Conservation (phyloP, 305 asterid genomes). For the Euphrasia arctica region DNA sequence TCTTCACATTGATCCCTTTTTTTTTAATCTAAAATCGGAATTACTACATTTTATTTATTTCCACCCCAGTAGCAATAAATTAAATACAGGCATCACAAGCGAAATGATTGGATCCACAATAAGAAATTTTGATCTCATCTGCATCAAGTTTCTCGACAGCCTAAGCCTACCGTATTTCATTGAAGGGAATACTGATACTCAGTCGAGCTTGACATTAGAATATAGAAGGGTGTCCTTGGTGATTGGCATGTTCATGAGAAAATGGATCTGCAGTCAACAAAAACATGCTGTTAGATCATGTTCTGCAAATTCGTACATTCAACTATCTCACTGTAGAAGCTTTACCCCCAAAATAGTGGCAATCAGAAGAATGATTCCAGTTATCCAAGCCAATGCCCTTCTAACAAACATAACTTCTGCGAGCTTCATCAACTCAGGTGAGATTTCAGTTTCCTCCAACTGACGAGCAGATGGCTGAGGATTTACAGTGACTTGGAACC, state of each 20-base stretch:
- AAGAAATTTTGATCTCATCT: constrained; percentile 23
- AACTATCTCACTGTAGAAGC: not conserved
- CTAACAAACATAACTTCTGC: constrained; percentile 66
- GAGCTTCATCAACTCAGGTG: constrained; percentile 29
- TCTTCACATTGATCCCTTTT: not conserved
- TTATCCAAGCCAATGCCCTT: constrained; percentile 79
- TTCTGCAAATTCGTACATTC: not conserved
- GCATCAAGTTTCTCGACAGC: constrained; percentile 19
- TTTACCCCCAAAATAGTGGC: constrained; percentile 90
- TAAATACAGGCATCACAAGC: constrained; percentile 25
- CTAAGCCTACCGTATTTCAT: constrained; percentile 19
- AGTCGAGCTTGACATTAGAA: constrained; percentile 91
- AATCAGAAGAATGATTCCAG: constrained; percentile 84
- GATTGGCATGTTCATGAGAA: constrained; percentile 73
- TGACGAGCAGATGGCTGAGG: constrained; percentile 65
- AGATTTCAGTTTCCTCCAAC: constrained; percentile 49
- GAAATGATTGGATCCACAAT: constrained; percentile 20
- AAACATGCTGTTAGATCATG: constrained; percentile 24
- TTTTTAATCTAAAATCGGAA: not conserved
- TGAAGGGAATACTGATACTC: constrained; percentile 31
- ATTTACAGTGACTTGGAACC: constrained; percentile 40
- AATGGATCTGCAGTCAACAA: constrained; percentile 59
- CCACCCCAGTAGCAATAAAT: constrained; percentile 25
- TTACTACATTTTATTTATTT: constrained; percentile 22
- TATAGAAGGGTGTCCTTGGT: constrained; percentile 95